These are phyloP conservation scores for Cladosporium cucumerinum DNA, from an alignment of 2,329 filamentous ascomycete genomes.

Conservation along the genomic window DNA sequence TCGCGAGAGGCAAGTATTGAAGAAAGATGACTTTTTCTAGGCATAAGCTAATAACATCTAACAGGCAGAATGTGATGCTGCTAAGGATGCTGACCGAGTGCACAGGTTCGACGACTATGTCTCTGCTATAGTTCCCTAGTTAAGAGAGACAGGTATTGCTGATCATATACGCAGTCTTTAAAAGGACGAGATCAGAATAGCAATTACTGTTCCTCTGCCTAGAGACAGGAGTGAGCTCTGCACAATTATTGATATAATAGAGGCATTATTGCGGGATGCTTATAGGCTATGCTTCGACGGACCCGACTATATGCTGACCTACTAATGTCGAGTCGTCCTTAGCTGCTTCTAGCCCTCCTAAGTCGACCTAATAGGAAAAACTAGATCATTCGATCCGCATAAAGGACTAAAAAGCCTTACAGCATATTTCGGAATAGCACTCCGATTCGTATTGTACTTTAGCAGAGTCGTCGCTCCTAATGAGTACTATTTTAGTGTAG, in stretches of 20 bases:
- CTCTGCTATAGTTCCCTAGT: conserved; percentile 14
- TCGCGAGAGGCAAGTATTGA: too few relatives aligned
- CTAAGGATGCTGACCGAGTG: conserved; percentile 7
- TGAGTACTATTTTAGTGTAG: too few relatives aligned
- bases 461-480: too few relatives aligned
- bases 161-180: conserved; percentile 6
- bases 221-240: neutral
- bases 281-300: conserved; percentile 19
- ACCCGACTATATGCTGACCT: conserved; percentile 18
- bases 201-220: neutral
- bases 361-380: conserved; percentile 13
- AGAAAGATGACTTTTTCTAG: conserved; percentile 6
- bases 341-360: conserved; percentile 13
- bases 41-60: neutral
- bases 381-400: conserved; percentile 12
- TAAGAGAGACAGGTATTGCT: conserved; percentile 15
- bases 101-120: conserved; percentile 15
- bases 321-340: conserved; percentile 16
- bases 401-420: neutral
- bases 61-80: neutral
- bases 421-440: neutral
- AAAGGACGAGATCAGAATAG: conserved; percentile 17
- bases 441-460: conserved; percentile 4
- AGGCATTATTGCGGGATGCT: conserved; percentile 10
- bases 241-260: conserved; percentile 3